A percentile compares a stretch with the other conserved stretches of the same genome.
These are phyloP conservation scores for Massospora cicadina DNA, from an alignment of 371 early-diverging fungal genomes.

Conservation along the genomic window DNA sequence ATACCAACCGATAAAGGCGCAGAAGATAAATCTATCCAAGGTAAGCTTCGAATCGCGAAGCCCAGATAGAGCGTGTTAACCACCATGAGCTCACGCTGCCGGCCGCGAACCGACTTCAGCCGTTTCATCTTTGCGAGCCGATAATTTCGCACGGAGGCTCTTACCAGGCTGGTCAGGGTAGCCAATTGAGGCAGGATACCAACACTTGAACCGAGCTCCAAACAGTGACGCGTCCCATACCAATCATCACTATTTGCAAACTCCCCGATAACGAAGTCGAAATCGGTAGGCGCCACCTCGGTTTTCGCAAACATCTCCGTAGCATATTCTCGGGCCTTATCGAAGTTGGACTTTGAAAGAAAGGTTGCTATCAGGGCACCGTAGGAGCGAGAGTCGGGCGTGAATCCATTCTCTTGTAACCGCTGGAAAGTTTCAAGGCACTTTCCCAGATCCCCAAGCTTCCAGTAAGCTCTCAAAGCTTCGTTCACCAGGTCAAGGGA, in stretches of 20 bases:
- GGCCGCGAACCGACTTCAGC: not conserved
- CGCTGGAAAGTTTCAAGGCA: not conserved
- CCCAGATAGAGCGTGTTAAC: not conserved
- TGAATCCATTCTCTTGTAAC: not conserved
- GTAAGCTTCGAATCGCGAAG: not conserved
- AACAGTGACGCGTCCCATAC: not conserved
- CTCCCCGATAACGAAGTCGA: not conserved
- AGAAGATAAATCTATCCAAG: not conserved
- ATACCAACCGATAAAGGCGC: not conserved
- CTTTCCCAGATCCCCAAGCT: not conserved
- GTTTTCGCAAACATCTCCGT: not conserved
- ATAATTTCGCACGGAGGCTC: not conserved
- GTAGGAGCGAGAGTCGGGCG: not conserved
- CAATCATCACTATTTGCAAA: not conserved
- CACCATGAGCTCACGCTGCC: not conserved
- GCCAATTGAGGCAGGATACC: not conserved
- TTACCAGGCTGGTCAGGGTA: not conserved
- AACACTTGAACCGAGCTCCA: not conserved
- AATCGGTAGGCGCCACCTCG: not conserved
- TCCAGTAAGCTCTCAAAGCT: not conserved
- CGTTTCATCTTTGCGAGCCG: not conserved
- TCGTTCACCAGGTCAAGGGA: not conserved
- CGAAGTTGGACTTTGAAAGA: not conserved
- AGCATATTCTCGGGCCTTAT: not conserved
- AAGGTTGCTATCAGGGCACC: not conserved